Evolutionary conservation across 352 stramenopile species (phyloP).

Genomic region (Pythium aquatile): DNA sequence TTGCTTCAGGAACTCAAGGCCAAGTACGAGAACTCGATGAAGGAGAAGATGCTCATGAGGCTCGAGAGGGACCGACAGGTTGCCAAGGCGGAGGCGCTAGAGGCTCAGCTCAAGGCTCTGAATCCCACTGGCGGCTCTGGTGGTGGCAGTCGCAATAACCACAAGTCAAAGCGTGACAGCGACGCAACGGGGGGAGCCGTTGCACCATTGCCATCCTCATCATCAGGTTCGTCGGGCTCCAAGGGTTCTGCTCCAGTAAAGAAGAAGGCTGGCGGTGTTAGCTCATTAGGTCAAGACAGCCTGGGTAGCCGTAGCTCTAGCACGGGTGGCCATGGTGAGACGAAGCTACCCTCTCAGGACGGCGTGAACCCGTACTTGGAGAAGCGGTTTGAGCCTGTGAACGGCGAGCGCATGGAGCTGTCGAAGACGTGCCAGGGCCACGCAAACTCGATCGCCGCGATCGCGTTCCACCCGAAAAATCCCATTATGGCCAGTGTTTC

Average conservation of each 20-base stretch:
- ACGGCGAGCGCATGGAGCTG: constrained; percentile 72
- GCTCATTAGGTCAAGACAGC: constrained; percentile 14
- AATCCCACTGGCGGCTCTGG: background rate
- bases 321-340: constrained; percentile 29
- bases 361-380: constrained; percentile 67
- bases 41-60: constrained; percentile 97
- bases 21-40: constrained; percentile 95
- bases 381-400: constrained; percentile 70
- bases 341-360: constrained; percentile 65
- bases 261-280: constrained; percentile 33
- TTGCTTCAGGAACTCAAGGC: constrained; percentile 90
- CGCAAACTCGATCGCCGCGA: constrained; percentile 84
- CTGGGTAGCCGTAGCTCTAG: constrained; percentile 16
- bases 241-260: constrained; percentile 22
- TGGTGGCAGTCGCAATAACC: constrained; percentile 21
- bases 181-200: constrained; percentile 21
- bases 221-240: background rate
- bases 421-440: constrained; percentile 90
- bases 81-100: constrained; percentile 86
- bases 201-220: constrained; percentile 25
- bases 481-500: constrained; percentile 90
- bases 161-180: constrained; percentile 22
- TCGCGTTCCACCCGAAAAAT: constrained; percentile 94
- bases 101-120: constrained; percentile 75
- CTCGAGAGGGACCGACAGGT: constrained; percentile 92